Conservation (phyloP, 1,284 basidiomycete genomes). For the Puccinia coronata region DNA sequence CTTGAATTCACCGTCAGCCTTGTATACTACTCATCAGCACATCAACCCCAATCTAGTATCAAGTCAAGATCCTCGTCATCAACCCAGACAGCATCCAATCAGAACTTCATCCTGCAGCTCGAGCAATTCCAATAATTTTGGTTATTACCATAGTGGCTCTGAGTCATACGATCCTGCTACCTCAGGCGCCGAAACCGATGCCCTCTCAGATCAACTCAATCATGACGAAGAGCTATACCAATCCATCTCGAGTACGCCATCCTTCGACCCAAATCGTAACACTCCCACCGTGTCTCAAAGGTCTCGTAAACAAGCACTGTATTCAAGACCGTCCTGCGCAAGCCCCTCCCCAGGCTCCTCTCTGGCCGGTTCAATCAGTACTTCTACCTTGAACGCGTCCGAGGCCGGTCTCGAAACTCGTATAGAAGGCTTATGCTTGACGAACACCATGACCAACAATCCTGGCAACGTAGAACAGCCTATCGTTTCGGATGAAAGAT, state of each 20-base stretch:
- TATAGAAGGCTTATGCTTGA: neutral
- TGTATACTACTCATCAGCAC: neutral
- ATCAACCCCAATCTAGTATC: neutral
- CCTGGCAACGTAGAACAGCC: neutral
- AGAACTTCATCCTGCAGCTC: conserved; percentile 25
- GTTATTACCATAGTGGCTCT: conserved; percentile 5
- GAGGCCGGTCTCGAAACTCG: neutral
- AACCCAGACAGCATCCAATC: conserved; percentile 1
- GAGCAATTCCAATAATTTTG: conserved; percentile 6
- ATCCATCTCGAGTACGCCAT: neutral
- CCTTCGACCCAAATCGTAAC: conserved; percentile 5
- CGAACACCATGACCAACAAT: neutral
- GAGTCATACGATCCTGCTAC: conserved; percentile 41
- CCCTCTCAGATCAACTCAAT: conserved; percentile 7
- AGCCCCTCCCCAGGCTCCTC: conserved; percentile 5
- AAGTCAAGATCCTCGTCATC: neutral
- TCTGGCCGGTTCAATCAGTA: conserved; percentile 26
- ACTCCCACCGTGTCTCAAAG: conserved; percentile 28
- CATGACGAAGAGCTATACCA: neutral
- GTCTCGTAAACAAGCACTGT: conserved; percentile 44
- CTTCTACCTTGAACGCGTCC: conserved; percentile 35
- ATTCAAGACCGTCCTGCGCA: conserved; percentile 26
- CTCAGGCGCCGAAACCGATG: conserved; percentile 34
- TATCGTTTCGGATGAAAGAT: neutral
- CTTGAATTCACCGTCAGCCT: neutral